Conservation (phyloP, 148 eudicot genomes). For the Arctostaphylos glauca region DNA sequence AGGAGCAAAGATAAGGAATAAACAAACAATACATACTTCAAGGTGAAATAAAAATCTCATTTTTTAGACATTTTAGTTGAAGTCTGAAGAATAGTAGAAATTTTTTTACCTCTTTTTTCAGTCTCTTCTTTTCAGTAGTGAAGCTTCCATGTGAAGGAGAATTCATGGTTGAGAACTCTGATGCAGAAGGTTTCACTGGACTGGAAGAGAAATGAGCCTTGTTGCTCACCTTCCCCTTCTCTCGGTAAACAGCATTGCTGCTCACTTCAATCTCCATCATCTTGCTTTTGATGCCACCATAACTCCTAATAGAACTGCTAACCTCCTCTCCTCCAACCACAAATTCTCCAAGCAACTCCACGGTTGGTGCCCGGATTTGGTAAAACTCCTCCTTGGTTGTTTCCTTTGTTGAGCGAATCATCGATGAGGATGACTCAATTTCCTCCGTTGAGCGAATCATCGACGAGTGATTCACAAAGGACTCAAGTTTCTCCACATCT, state of each 20-base stretch:
- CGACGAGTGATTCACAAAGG: conserved; percentile 7
- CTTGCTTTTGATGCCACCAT: conserved; percentile 9
- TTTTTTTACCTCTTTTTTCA: conserved; percentile 35
- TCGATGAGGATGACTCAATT: background rate
- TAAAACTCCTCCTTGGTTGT: conserved; percentile 10
- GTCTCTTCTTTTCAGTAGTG: conserved; percentile 26
- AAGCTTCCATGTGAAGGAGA: conserved; percentile 41
- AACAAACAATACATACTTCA: background rate
- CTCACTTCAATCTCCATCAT: conserved; percentile 18
- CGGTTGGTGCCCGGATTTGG: conserved; percentile 29
- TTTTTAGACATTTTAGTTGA: background rate
- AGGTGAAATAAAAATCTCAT: background rate
- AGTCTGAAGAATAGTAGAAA: background rate
- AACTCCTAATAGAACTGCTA: conserved; percentile 12
- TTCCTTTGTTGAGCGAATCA: conserved; percentile 11
- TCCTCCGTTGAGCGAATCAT: conserved; percentile 9
- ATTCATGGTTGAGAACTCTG: conserved; percentile 18
- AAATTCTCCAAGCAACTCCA: conserved; percentile 49
- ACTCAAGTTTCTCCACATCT: conserved; percentile 13
- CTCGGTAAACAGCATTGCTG: background rate
- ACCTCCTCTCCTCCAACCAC: conserved; percentile 30
- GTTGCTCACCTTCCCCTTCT: conserved; percentile 6
- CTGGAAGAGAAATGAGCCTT: background rate
- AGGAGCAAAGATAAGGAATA: background rate
- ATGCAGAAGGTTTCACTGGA: conserved; percentile 9